phyloP scores from a whole-genome alignment of 352 stramenopile species.

The Blastocystis sp. region DNA sequence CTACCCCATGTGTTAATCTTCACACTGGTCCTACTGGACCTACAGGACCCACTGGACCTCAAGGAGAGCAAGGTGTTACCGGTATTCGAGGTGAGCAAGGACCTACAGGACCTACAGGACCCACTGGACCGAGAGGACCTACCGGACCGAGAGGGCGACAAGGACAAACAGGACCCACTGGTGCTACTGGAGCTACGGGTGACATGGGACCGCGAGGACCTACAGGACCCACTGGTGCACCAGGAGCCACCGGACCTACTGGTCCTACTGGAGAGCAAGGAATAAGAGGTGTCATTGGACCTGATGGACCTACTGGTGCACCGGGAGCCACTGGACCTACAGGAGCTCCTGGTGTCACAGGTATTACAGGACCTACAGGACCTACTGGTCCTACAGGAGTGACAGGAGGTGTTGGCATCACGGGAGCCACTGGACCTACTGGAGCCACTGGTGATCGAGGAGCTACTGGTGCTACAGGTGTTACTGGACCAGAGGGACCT shows the following conservation, averaged over 20 bases:
- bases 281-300: conserved; percentile 1
- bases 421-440: neutral
- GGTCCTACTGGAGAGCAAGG: conserved; percentile 12
- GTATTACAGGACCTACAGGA: conserved; percentile 14
- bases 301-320: conserved; percentile 24
- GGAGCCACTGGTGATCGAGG: neutral
- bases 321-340: neutral
- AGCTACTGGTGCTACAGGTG: neutral
- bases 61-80: neutral
- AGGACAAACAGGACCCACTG: conserved; percentile 29
- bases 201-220: neutral
- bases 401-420: neutral
- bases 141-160: conserved; percentile 8
- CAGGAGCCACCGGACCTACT: conserved; percentile 7
- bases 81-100: conserved; percentile 9
- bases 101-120: neutral
- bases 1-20: conserved; percentile 11
- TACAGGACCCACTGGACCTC: conserved; percentile 21
- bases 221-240: neutral
- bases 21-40: conserved; percentile 31
- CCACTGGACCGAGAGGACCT: neutral
- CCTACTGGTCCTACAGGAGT: conserved; percentile 28
- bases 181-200: neutral
- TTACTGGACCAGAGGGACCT: conserved; percentile 9
- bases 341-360: neutral